Base-by-base conservation (phyloP, 805 yeast genomes). In the Priceomyces medius region DNA sequence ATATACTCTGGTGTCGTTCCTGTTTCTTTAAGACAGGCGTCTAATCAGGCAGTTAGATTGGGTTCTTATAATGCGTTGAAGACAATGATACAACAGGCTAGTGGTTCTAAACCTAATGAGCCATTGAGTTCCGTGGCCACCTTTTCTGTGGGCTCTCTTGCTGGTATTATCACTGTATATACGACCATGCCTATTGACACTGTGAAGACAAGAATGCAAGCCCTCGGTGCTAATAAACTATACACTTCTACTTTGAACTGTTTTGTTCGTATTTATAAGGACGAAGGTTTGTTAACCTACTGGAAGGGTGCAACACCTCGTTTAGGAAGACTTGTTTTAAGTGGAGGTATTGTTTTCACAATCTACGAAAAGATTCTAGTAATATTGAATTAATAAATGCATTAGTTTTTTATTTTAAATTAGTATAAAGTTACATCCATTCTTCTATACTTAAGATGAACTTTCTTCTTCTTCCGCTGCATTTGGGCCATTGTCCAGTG, bases 231-330 rank as follows among this genome's bases (percentile, higher is more conserved):
- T 6, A 75, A 76, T 38, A 73, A 75, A 52, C 64, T 75, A 55
- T 93, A 91, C 66, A 61, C 76, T 1, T 79, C 89, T 35, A 90
- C 97, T 0, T 16, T 84, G 31, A 78, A 91, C 65, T 91, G 98
- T 64, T 90, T 95, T 54, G 77, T 67, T 14, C 81, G 77, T 48
- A 82, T 93, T 38, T 84, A 85, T 63, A 83, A 71, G 56, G 84
- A 91, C 41, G 99, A 91, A 66, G 99, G 99, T 7, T 67, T 90
- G 49, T 68, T 79, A 56, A 85, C 97, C 4, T 88, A 89, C 67
- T 91, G 99, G 99, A 88, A 88, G 66, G 99, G 99, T 47, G 96
- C 98, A 26, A 93, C 98, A 2, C 98, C 99, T 35, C 77, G 99
- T 59, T 71, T 91, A 46, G 98, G 98, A 4, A 79, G 99, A 54